Base-by-base conservation (phyloP, 495 filamentous ascomycete genomes). In the Pyrenula massariospora region DNA sequence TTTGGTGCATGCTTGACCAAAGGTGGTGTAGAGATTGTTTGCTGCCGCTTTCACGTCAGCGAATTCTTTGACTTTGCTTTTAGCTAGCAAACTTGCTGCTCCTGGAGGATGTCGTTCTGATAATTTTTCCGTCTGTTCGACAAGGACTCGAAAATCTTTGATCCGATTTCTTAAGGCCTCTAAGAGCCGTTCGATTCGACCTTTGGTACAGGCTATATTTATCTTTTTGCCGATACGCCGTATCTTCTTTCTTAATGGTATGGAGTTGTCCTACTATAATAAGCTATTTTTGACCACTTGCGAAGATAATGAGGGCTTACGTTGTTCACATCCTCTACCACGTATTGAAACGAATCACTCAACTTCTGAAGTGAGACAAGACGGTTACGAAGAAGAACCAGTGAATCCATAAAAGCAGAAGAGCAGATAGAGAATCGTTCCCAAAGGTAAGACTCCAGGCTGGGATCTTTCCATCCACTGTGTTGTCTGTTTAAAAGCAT, bases 11-110 rank as follows among this genome's bases (percentile, higher is more conserved):
- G 68, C 65, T 54, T 54, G 56, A 15, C 56, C 59, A 21, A 73
- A 56, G 10, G 66, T 65, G 61, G 70, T 59, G 54, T 74, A 65
- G 2, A 74, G 63, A 50, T 65, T 59, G 10, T 57, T 50, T 1
- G 69, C 68, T 3, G 67, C 63, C n/a, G 62, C 56, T 54, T 62
- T 61, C 11, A 72, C 62, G 10, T 56, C 25, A 20, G 47, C 42
- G 51, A 65, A 63, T 25, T 58, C 57, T 55, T 60, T 31, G 1
- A 65, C 21, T 24, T 60, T 54, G 15, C 24, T 52, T 52, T 8
- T 24, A 8, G 8, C 19, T 8, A 8, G 8, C 50, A 5, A 5
- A 52, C 8, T 8, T 20, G 50, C 10, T 8, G 22, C 8, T 8
- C 10, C 10, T 20, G 19, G 8, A 10, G 19, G 8, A 5, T 8